A percentile compares a stretch with the other conserved stretches of the same genome.
These are phyloP conservation scores for Cytospora chrysosperma DNA, from an alignment of 2,329 filamentous ascomycete genomes.

Conservation along the genomic window DNA sequence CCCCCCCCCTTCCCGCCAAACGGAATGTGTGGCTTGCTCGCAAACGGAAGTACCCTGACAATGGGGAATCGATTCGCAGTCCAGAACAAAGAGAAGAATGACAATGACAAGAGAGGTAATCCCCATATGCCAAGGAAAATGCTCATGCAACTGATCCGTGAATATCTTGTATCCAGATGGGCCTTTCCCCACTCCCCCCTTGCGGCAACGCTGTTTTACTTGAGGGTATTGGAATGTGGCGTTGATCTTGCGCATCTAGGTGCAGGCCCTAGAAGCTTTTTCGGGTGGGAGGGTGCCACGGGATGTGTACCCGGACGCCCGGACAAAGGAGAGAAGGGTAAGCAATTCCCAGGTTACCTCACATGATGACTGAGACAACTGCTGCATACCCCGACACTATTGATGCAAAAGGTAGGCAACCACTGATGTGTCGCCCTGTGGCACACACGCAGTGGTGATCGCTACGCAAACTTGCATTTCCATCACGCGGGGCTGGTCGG, in stretches of 20 bases:
- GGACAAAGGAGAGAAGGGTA: not conserved
- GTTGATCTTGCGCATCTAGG: not conserved
- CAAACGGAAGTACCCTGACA: not conserved
- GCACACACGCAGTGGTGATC: not conserved
- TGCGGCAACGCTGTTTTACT: not conserved
- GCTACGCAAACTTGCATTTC: not conserved
- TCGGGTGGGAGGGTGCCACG: not conserved
- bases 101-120: constrained; percentile 12
- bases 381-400: not conserved
- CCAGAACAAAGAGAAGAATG: not conserved
- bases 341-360: not conserved
- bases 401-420: not conserved
- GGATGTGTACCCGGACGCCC: not conserved
- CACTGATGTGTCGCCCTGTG: not conserved
- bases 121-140: not conserved
- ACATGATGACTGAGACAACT: not conserved
- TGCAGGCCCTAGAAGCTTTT: not conserved
- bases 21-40: constrained; percentile 4
- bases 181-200: too few species aligned
- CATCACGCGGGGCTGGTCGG: not conserved
- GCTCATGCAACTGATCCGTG: constrained; percentile 14
- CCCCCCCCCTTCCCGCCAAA: not conserved
- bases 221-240: not conserved
- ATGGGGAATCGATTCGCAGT: not conserved
- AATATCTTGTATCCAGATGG: constrained; percentile 7